Evolutionary conservation across 2,329 filamentous ascomycete species (phyloP).

Genomic region (Ceratocystis albifundus): DNA sequence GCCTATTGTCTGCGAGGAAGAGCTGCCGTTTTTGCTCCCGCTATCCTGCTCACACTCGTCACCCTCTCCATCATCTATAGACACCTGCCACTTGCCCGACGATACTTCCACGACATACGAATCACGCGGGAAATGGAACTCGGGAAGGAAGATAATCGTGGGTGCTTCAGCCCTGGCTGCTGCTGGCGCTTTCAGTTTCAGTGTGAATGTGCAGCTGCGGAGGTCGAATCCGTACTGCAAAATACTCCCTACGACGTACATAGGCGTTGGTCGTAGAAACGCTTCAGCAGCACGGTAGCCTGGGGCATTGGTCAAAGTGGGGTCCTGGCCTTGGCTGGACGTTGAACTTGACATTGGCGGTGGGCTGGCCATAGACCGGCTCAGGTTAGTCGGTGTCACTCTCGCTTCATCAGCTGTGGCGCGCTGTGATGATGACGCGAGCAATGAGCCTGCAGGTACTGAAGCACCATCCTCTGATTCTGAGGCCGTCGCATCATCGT

Average conservation of each 20-base stretch:
- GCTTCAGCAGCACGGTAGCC: slow-evolving; percentile 88
- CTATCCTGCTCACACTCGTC: slow-evolving; percentile 14
- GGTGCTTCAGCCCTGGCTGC: slow-evolving; percentile 46
- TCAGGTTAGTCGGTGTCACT: slow-evolving; percentile 66
- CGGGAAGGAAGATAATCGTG: slow-evolving; percentile 75
- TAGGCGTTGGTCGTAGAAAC: slow-evolving; percentile 75
- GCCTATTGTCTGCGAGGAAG: neutral
- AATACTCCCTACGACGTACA: slow-evolving; percentile 61
- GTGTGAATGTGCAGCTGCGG: slow-evolving; percentile 60
- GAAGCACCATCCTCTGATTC: neutral
- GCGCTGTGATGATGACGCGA: neutral
- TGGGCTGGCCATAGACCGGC: slow-evolving; percentile 55
- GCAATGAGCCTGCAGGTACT: neutral
- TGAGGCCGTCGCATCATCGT: neutral
- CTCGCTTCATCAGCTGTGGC: slow-evolving; percentile 38
- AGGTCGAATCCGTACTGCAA: slow-evolving; percentile 70
- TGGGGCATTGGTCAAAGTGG: slow-evolving; percentile 49
- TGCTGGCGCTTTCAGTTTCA: slow-evolving; percentile 51
- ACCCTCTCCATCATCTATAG: slow-evolving; percentile 45
- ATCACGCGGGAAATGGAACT: slow-evolving; percentile 79
- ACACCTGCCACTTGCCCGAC: slow-evolving; percentile 83
- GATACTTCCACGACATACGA: slow-evolving; percentile 61
- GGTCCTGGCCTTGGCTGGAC: slow-evolving; percentile 32
- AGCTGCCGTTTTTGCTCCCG: neutral
- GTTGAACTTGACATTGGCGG: slow-evolving; percentile 47